phyloP scores from a whole-genome alignment of 2,329 filamentous ascomycete species.

The Fusarium chaquense region DNA sequence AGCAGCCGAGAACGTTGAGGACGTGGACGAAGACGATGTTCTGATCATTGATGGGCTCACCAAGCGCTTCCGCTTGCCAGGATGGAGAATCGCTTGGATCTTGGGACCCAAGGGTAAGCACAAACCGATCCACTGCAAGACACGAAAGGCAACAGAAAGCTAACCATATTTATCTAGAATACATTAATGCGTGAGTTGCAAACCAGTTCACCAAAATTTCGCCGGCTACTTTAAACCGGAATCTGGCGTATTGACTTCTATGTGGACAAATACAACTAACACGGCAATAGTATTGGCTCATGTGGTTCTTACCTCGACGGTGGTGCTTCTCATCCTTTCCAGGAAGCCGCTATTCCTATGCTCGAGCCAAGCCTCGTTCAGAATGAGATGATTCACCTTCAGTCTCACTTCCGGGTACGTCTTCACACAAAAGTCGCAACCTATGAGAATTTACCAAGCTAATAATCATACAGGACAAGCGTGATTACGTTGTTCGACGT shows the following conservation, averaged over 20 bases:
- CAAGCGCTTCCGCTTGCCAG: constrained; percentile 95
- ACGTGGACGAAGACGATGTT: constrained; percentile 91
- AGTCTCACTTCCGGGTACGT: constrained; percentile 81
- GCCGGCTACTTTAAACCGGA: too few relatives aligned
- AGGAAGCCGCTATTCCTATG: constrained; percentile 93
- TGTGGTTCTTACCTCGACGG: constrained; percentile 96
- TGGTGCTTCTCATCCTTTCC: constrained; percentile 94
- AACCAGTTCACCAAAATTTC: neutral
- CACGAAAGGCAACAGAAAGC: neutral
- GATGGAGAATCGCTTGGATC: constrained; percentile 98
- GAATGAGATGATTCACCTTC: constrained; percentile 88
- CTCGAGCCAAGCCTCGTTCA: constrained; percentile 86
- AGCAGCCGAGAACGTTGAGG: constrained; percentile 88
- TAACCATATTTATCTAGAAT: constrained; percentile 66
- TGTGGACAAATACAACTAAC: constrained; percentile 26
- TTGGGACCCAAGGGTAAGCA: constrained; percentile 80
- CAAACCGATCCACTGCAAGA: neutral
- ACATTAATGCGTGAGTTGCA: constrained; percentile 79
- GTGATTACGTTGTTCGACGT: constrained; percentile 87
- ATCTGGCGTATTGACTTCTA: neutral
- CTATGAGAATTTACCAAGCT: constrained; percentile 16
- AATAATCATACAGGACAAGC: constrained; percentile 73
- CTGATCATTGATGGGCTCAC: constrained; percentile 95
- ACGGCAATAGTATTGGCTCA: constrained; percentile 74
- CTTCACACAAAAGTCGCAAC: neutral